Percentiles rank a stretch among this genome's conserved stretches.
These are phyloP conservation scores for Sonneratia alba DNA, from an alignment of 345 rosid genomes.

Conservation along the genomic window DNA sequence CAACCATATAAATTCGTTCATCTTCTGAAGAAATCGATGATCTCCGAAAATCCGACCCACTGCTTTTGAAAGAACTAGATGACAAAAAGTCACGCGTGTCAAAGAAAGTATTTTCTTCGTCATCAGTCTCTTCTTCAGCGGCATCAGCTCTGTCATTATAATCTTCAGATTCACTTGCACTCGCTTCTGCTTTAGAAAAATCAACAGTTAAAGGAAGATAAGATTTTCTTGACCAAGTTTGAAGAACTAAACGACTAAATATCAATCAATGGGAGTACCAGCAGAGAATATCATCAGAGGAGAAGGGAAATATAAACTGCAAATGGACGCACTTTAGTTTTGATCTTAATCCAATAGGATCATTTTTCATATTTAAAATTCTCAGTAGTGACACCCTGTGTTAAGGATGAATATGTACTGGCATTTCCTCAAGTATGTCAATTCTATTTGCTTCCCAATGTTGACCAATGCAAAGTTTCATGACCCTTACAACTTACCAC, in stretches of 20 bases:
- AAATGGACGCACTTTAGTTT: neutral
- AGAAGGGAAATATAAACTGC: neutral
- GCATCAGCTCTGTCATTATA: slow-evolving; percentile 78
- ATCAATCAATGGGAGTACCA: neutral
- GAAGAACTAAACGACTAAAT: neutral
- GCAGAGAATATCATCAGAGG: neutral
- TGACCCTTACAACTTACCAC: slow-evolving; percentile 49
- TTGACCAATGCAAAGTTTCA: neutral
- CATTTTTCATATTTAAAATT: neutral
- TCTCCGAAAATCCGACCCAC: slow-evolving; percentile 66
- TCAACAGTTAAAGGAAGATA: neutral
- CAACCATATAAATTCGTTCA: slow-evolving; percentile 35
- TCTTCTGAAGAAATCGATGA: slow-evolving; percentile 83
- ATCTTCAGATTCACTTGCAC: slow-evolving; percentile 66
- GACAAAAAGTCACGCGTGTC: slow-evolving; percentile 94
- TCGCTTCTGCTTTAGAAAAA: slow-evolving; percentile 47
- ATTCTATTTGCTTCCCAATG: neutral
- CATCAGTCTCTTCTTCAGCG: slow-evolving; percentile 93
- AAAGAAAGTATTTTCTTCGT: slow-evolving; percentile 75
- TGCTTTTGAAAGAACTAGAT: slow-evolving; percentile 82
- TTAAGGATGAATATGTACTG: neutral
- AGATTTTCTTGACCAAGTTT: neutral
- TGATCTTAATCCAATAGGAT: neutral
- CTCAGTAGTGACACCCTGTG: neutral
- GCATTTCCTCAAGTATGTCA: neutral